These are phyloP conservation scores for Lipomyces orientalis DNA, from an alignment of 805 yeast genomes.

Conservation along the genomic window DNA sequence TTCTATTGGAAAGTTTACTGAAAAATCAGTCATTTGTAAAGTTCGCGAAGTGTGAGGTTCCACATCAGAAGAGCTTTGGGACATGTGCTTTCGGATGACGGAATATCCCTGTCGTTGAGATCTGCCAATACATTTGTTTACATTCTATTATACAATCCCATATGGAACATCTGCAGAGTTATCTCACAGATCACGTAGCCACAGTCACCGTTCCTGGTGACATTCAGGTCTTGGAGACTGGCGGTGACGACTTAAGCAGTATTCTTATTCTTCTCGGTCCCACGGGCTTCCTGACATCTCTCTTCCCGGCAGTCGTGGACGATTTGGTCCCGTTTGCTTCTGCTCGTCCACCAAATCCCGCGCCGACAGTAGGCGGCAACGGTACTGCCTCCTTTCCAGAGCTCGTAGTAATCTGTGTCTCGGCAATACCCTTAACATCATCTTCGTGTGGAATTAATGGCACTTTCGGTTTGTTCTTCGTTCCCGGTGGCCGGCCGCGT, in stretches of 20 bases:
- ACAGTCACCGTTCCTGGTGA: neutral
- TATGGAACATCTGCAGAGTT: neutral
- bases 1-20: no score
- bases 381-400: neutral
- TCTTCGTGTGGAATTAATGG: neutral
- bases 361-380: neutral
- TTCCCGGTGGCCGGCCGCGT: constrained; percentile 5
- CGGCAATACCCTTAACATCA: no score
- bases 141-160: neutral
- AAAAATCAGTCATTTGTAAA: no score
- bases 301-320: neutral
- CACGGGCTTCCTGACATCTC: neutral
- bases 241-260: neutral
- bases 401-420: neutral
- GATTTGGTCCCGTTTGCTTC: neutral
- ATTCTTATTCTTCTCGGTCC: neutral
- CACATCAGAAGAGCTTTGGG: no score
- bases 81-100: no score
- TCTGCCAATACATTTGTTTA: neutral
- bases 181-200: neutral
- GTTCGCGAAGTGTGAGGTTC: no score
- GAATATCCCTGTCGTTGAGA: neutral
- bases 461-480: constrained; percentile 3
- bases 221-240: neutral
- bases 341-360: neutral